Base-by-base conservation (phyloP, 192 early-diverging fungal species). In the Dimargaris xerosporica region DNA sequence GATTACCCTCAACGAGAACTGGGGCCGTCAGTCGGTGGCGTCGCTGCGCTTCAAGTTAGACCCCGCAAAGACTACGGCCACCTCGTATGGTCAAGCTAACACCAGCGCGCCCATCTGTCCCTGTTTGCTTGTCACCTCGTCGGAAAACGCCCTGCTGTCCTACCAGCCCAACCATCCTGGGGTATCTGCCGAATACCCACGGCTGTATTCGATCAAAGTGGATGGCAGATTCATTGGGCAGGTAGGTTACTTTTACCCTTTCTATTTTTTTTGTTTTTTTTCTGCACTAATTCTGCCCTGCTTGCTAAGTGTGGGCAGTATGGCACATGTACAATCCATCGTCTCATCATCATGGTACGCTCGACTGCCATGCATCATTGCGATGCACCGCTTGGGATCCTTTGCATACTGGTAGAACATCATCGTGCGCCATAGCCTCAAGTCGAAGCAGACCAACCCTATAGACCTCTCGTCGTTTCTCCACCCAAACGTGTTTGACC, bases 391-490 rank as follows among this genome's bases (percentile, higher is more conserved):
- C 11, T 2, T 16, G 17, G 17, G 4, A 11, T 2, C 21, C 5
- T 25, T 2, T 26, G 52, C 52, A 23, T 51, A 25, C 52, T 12
- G 19, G 47, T 23, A 23, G 47, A 17, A 23, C 34, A 3, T 55
- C 31, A 5, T 43, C 30, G 23, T 34, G 1, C 16, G 23, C 23
- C 15, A 34, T 34, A 59, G 16, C n/a, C 16, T 16, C 13, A 59
- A 34, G 23, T 15, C 16, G 2, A 59, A 59, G 23, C 56, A 59
- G 1, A 76, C 80, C 6, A 65, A 78, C 19, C 80, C 82, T 1
- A 70, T 76, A 16, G 78, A 84, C 61, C 68, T 84, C 19, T 80
- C 82, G 3, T 34, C 45, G 21, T 64, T 78, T 25, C 67, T 65
- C 46, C 44, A 65, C 39, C 16, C 69, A 23, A 59, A 68, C 9